A percentile compares a stretch with the other conserved stretches of the same genome.
Conservation (phyloP, 768 basidiomycete genomes). For the Dioszegia hungarica region DNA sequence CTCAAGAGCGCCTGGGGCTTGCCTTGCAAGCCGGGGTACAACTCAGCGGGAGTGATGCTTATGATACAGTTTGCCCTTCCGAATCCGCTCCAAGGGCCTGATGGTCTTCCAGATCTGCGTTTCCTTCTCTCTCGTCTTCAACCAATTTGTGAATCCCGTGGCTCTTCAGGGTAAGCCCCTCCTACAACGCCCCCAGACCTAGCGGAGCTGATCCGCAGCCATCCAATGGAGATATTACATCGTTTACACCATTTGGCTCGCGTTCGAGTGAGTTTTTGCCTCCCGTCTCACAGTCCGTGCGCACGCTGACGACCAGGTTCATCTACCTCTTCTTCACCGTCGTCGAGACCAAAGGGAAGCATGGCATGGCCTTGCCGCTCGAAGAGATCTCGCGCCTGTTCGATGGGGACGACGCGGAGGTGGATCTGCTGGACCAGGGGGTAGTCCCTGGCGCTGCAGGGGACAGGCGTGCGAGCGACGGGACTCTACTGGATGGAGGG, state of each 20-base stretch:
- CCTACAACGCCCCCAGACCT: neutral
- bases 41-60: neutral
- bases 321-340: slow-evolving; percentile 16
- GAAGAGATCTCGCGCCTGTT: slow-evolving; percentile 23
- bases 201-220: slow-evolving; percentile 8
- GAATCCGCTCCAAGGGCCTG: slow-evolving; percentile 78
- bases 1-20: no score
- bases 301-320: neutral
- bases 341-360: slow-evolving; percentile 27
- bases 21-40: no score
- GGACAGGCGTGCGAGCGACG: neutral
- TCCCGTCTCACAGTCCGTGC: neutral
- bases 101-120: slow-evolving; percentile 53
- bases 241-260: slow-evolving; percentile 12
- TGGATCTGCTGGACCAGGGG: neutral
- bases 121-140: slow-evolving; percentile 22
- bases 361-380: slow-evolving; percentile 18
- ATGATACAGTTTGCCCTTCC: slow-evolving; percentile 57
- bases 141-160: slow-evolving; percentile 37
- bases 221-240: slow-evolving; percentile 16
- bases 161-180: slow-evolving; percentile 26
- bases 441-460: neutral
- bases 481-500: neutral
- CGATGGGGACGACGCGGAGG: slow-evolving; percentile 21
- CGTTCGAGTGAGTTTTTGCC: slow-evolving; percentile 1